Percentiles rank a stretch among this genome's conserved stretches.
phyloP scores from a whole-genome alignment of 2,329 filamentous ascomycete genomes.

The Ophiostoma montium region DNA sequence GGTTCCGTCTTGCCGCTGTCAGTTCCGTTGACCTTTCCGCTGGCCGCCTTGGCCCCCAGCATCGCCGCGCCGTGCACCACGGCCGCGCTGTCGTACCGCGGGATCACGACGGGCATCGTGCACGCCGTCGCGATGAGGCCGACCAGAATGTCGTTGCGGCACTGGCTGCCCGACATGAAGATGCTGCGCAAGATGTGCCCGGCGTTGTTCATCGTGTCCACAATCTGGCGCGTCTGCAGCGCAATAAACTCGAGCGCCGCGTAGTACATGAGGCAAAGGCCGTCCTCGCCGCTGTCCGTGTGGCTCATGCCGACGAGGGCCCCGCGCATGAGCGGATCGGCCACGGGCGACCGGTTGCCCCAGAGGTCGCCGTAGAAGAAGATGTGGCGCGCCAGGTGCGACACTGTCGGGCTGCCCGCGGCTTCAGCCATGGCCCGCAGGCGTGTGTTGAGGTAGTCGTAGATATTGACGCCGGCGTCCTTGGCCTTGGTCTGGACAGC shows the following conservation, averaged over 20 bases:
- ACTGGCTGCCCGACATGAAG: conserved; percentile 98
- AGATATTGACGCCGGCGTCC: conserved; percentile 76
- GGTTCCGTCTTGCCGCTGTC: conserved; percentile 65
- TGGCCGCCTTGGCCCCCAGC: conserved; percentile 95
- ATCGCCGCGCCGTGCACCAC: conserved; percentile 98
- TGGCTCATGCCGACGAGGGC: conserved; percentile 67
- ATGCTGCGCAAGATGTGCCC: conserved; percentile 83
- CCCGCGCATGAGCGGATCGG: conserved; percentile 86
- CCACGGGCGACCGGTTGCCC: conserved; percentile 89
- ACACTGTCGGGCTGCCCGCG: conserved; percentile 57
- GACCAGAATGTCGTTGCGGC: conserved; percentile 90
- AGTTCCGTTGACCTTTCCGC: conserved; percentile 60
- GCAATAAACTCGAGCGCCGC: conserved; percentile 97
- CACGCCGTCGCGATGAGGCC: conserved; percentile 80
- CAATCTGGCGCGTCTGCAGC: conserved; percentile 88
- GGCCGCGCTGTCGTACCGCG: conserved; percentile 84
- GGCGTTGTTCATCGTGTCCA: conserved; percentile 81
- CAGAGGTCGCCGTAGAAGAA: conserved; percentile 99
- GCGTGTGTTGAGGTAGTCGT: conserved; percentile 86
- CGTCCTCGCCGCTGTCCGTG: conserved; percentile 70
- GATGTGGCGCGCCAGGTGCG: conserved; percentile 80
- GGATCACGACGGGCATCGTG: conserved; percentile 84
- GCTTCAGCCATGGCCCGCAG: conserved; percentile 62
- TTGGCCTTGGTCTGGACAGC: conserved; percentile 60
- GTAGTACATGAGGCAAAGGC: conserved; percentile 85